Percentiles rank a stretch among this genome's conserved stretches.
These are phyloP conservation scores for Coemansia pectinata DNA, from an alignment of 192 early-diverging fungal genomes.

Conservation along the genomic window DNA sequence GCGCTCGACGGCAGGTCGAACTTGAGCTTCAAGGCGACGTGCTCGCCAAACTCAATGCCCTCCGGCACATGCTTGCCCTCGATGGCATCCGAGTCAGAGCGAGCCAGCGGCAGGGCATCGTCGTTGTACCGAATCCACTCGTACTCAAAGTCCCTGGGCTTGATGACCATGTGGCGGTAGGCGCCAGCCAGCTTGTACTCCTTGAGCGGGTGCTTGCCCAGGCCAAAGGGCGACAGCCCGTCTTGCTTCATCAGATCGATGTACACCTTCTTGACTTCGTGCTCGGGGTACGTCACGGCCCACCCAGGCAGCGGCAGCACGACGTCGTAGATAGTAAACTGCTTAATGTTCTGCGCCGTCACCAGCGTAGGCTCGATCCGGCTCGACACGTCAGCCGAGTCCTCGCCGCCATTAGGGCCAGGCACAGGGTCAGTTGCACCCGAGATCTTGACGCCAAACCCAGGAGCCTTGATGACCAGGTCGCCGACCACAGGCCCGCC, in stretches of 20 bases:
- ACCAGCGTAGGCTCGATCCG: constrained; percentile 55
- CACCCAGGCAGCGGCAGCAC: constrained; percentile 91
- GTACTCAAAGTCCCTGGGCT: constrained; percentile 62
- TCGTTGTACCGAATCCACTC: constrained; percentile 70
- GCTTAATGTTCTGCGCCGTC: constrained; percentile 64
- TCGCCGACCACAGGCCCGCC: constrained; percentile 77
- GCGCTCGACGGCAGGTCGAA: constrained; percentile 80
- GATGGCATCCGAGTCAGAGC: constrained; percentile 66
- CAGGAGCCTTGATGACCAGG: constrained; percentile 62
- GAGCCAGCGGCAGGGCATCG: constrained; percentile 55
- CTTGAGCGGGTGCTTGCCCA: constrained; percentile 62
- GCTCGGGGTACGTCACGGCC: constrained; percentile 74
- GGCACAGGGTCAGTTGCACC: neutral
- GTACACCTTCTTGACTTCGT: constrained; percentile 70
- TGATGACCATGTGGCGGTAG: constrained; percentile 64
- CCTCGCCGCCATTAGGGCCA: constrained; percentile 31
- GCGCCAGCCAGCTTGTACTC: constrained; percentile 67
- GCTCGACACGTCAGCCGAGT: constrained; percentile 18
- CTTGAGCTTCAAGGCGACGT: constrained; percentile 70
- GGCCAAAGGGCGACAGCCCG: constrained; percentile 65
- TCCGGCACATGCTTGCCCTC: constrained; percentile 50
- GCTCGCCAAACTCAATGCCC: constrained; percentile 62
- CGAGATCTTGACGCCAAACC: neutral
- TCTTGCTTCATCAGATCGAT: constrained; percentile 70
- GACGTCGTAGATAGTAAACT: constrained; percentile 85